phyloP scores from a whole-genome alignment of 2,329 filamentous ascomycete species.

The Pseudogymnoascus destructans region DNA sequence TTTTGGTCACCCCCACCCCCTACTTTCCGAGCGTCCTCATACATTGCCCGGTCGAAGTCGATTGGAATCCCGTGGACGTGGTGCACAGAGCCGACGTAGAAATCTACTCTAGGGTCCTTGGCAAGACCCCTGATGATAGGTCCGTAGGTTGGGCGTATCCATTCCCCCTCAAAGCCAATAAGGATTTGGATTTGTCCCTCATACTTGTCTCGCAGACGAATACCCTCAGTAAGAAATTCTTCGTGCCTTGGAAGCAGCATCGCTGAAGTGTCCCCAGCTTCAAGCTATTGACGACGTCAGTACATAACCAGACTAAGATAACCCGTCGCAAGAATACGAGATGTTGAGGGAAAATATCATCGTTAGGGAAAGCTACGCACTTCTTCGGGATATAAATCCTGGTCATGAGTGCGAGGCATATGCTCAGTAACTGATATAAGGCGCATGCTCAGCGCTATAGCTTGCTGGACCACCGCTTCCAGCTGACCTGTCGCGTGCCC shows the following conservation, averaged over 20 bases:
- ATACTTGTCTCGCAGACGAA: slow-evolving; percentile 59
- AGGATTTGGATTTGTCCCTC: slow-evolving; percentile 59
- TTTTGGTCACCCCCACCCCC: slow-evolving; percentile 50
- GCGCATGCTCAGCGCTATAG: slow-evolving; percentile 65
- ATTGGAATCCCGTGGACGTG: slow-evolving; percentile 80
- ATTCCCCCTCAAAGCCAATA: slow-evolving; percentile 87
- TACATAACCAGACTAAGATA: not conserved
- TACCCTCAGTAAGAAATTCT: slow-evolving; percentile 64
- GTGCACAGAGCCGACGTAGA: slow-evolving; percentile 88
- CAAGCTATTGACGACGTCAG: slow-evolving; percentile 31
- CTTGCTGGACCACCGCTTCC: slow-evolving; percentile 69
- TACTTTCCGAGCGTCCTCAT: slow-evolving; percentile 31
- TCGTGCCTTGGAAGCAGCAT: slow-evolving; percentile 44
- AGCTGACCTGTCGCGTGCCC: slow-evolving; percentile 76
- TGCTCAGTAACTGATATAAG: slow-evolving; percentile 87
- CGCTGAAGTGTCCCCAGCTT: slow-evolving; percentile 32
- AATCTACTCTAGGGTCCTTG: slow-evolving; percentile 55
- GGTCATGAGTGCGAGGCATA: slow-evolving; percentile 63
- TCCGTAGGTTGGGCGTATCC: slow-evolving; percentile 58
- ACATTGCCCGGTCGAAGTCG: slow-evolving; percentile 64
- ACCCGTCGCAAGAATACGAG: not conserved
- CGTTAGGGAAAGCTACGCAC: slow-evolving; percentile 28
- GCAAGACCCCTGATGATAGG: slow-evolving; percentile 46
- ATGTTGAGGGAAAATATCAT: slow-evolving; percentile 7
- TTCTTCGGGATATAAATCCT: slow-evolving; percentile 90